Percentiles rank a stretch among this genome's conserved stretches.
These are phyloP conservation scores for Rhizomucor miehei DNA, from an alignment of 371 early-diverging fungal species.

Conservation along the genomic window DNA sequence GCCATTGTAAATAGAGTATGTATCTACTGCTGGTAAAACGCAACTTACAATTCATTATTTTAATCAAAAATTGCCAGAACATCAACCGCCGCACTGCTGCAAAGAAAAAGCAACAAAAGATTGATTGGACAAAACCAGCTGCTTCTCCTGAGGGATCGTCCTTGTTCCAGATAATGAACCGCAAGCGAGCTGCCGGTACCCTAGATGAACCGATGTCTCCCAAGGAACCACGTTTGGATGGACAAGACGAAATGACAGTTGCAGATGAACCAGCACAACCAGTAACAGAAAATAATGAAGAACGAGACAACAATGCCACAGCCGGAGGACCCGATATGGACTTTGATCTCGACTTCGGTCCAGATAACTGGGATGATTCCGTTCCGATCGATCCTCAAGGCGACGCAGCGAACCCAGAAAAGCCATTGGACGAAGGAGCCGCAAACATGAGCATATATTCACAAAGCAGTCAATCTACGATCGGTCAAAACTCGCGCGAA, in stretches of 20 bases:
- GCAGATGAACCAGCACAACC: no score
- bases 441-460: neutral
- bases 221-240: no score
- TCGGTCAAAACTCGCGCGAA: constrained; percentile 23
- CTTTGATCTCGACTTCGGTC: constrained; percentile 7
- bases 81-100: constrained; percentile 4
- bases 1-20: constrained; percentile 24
- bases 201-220: no score
- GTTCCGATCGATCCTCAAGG: neutral
- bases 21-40: neutral
- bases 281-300: no score
- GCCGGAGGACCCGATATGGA: constrained; percentile 1
- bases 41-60: neutral
- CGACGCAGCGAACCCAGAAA: neutral
- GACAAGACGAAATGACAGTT: no score
- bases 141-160: neutral
- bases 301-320: neutral
- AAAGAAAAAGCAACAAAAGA: neutral
- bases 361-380: neutral
- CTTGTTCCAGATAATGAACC: neutral
- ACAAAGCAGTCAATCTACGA: constrained; percentile 19
- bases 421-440: neutral
- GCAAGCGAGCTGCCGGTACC: no score
- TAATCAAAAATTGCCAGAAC: neutral
- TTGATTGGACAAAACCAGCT: constrained; percentile 5